Conservation (phyloP, 2,329 filamentous ascomycete genomes). For the Cercospora sp. region DNA sequence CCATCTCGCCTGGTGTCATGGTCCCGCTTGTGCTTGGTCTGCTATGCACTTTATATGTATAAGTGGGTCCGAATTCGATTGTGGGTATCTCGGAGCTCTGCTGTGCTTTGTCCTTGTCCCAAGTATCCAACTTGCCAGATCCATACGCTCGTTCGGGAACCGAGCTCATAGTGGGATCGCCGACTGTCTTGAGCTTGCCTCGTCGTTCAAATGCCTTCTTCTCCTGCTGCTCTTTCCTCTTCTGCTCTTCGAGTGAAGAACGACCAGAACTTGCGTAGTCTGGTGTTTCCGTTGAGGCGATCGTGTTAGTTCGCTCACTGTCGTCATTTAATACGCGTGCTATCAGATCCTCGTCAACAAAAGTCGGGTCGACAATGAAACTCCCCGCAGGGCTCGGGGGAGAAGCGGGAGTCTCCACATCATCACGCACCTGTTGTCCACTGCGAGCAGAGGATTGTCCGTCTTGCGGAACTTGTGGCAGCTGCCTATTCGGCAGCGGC, state of each 20-base stretch:
- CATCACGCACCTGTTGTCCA: slow-evolving; percentile 28
- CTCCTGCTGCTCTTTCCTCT: slow-evolving; percentile 43
- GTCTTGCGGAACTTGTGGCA: slow-evolving; percentile 15
- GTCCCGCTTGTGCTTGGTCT: slow-evolving; percentile 59
- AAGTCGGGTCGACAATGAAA: slow-evolving; percentile 34
- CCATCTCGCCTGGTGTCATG: slow-evolving; percentile 42
- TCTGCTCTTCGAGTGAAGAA: slow-evolving; percentile 46
- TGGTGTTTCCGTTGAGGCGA: slow-evolving; percentile 57
- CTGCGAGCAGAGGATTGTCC: slow-evolving; percentile 18
- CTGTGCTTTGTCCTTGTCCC: slow-evolving; percentile 37
- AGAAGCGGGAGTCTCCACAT: slow-evolving; percentile 25
- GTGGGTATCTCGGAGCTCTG: slow-evolving; percentile 62
- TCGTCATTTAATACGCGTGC: slow-evolving; percentile 39
- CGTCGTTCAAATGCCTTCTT: slow-evolving; percentile 67
- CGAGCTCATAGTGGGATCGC: slow-evolving; percentile 51
- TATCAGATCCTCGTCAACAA: slow-evolving; percentile 48
- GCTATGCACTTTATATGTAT: slow-evolving; percentile 61
- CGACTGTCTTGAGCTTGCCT: slow-evolving; percentile 78
- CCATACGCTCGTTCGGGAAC: slow-evolving; percentile 42
- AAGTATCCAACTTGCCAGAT: slow-evolving; percentile 35
- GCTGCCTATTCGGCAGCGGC: slow-evolving; percentile 28
- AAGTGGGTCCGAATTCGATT: slow-evolving; percentile 83
- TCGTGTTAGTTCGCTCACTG: slow-evolving; percentile 25
- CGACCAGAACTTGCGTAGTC: slow-evolving; percentile 72
- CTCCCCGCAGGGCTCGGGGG: slow-evolving; percentile 29